A percentile compares a stretch with the other conserved stretches of the same genome.
These are phyloP conservation scores for Leccinum obscurum DNA, from an alignment of 768 basidiomycete genomes.

Conservation along the genomic window DNA sequence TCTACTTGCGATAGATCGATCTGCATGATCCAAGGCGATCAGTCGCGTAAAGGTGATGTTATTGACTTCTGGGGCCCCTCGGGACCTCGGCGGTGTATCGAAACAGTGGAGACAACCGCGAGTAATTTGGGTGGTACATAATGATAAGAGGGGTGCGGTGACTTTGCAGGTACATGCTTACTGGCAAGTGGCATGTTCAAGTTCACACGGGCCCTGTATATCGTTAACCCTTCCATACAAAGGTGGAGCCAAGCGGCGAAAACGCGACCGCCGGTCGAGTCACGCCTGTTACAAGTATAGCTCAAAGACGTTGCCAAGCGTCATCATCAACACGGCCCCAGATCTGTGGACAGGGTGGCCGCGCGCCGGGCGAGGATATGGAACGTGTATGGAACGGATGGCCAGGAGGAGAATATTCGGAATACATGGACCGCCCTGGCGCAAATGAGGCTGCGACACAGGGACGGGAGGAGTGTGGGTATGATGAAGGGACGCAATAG, in stretches of 20 bases:
- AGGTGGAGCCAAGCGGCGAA: neutral
- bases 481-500: neutral
- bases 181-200: neutral
- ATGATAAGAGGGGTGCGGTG: neutral
- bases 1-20: constrained; percentile 4
- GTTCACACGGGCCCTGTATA: neutral
- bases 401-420: neutral
- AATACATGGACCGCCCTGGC: constrained; percentile 5
- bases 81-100: constrained; percentile 15
- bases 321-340: neutral
- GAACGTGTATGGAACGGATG: neutral
- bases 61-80: constrained; percentile 1
- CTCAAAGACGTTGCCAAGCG: neutral
- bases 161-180: neutral
- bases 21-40: neutral
- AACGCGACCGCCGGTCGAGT: neutral
- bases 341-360: neutral
- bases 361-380: neutral
- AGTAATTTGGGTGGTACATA: neutral
- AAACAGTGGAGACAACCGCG: neutral
- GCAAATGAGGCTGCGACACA: constrained; percentile 11
- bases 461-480: constrained; percentile 2
- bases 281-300: neutral
- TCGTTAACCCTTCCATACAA: neutral
- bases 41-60: neutral